These are phyloP conservation scores for Plantago rigida DNA, from an alignment of 305 asterid species.

Conservation along the genomic window DNA sequence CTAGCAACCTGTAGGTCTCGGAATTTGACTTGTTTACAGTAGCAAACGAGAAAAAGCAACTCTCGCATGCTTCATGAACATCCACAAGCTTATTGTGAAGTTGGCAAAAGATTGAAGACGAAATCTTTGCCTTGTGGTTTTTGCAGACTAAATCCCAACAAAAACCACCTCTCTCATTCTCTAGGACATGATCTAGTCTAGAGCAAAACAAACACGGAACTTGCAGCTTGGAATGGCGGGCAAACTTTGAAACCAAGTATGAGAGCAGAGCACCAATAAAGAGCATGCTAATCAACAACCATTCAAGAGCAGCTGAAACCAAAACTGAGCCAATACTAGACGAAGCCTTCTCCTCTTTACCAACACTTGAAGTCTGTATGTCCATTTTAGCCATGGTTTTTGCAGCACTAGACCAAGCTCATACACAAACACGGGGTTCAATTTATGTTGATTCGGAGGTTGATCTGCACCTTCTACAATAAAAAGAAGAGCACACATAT, in stretches of 20 bases:
- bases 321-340: constrained; percentile 39
- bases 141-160: constrained; percentile 63
- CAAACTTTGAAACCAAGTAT: constrained; percentile 59
- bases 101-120: constrained; percentile 49
- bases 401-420: neutral
- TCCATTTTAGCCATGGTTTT: constrained; percentile 34
- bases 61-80: constrained; percentile 50
- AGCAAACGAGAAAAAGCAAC: constrained; percentile 49
- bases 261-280: constrained; percentile 58
- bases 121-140: constrained; percentile 50
- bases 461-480: constrained; percentile 21
- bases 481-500: neutral
- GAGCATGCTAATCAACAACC: constrained; percentile 66
- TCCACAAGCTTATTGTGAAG: constrained; percentile 47
- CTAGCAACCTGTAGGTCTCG: constrained; percentile 39
- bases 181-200: constrained; percentile 68
- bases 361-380: constrained; percentile 21
- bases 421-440: constrained; percentile 9
- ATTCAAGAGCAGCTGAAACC: constrained; percentile 65
- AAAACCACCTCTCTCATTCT: constrained; percentile 44
- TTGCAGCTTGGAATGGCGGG: constrained; percentile 45
- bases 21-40: constrained; percentile 41
- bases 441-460: constrained; percentile 21
- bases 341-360: constrained; percentile 26
- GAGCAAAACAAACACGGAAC: constrained; percentile 82